phyloP scores from a whole-genome alignment of 208 protist species.

The Porcisia deanei region DNA sequence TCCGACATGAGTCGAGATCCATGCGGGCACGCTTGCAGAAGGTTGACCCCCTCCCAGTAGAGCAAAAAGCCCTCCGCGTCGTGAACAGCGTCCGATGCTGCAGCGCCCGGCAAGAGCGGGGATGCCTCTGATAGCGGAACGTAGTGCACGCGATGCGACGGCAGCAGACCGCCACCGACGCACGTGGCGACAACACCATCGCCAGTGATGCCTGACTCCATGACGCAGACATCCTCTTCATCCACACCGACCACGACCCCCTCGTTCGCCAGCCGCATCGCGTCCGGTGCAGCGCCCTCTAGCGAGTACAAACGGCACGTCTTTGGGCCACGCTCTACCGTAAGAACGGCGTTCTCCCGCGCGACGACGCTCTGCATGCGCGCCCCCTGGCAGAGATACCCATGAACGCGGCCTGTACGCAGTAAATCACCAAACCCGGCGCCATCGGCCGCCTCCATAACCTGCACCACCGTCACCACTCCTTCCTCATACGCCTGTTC shows the following conservation, averaged over 20 bases:
- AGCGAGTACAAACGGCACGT: slow-evolving; percentile 36
- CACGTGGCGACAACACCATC: not conserved
- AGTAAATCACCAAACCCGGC: slow-evolving; percentile 14
- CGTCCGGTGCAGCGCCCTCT: slow-evolving; percentile 15
- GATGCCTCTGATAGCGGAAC: slow-evolving; percentile 16
- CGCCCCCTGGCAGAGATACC: slow-evolving; percentile 35
- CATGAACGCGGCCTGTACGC: slow-evolving; percentile 9
- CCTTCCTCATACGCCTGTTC: slow-evolving; percentile 5
- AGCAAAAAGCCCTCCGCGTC: slow-evolving; percentile 16
- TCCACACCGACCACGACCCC: slow-evolving; percentile 30
- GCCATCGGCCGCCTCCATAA: slow-evolving; percentile 28
- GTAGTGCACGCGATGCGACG: slow-evolving; percentile 26
- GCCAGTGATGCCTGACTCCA: not conserved
- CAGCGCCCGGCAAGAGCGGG: slow-evolving; percentile 16
- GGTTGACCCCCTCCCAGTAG: slow-evolving; percentile 35
- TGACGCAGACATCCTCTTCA: slow-evolving; percentile 24
- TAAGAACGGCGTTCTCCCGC: slow-evolving; percentile 22
- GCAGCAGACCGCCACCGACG: not conserved
- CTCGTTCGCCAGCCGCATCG: slow-evolving; percentile 27
- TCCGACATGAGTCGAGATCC: slow-evolving; percentile 26
- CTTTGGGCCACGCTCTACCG: slow-evolving; percentile 30
- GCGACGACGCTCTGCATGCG: slow-evolving; percentile 29
- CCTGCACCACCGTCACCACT: slow-evolving; percentile 32
- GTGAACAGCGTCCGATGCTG: not conserved
- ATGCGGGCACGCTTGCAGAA: slow-evolving; percentile 30